Base-by-base conservation (phyloP, 1,284 basidiomycete species). In the Microbotryum intermedium region DNA sequence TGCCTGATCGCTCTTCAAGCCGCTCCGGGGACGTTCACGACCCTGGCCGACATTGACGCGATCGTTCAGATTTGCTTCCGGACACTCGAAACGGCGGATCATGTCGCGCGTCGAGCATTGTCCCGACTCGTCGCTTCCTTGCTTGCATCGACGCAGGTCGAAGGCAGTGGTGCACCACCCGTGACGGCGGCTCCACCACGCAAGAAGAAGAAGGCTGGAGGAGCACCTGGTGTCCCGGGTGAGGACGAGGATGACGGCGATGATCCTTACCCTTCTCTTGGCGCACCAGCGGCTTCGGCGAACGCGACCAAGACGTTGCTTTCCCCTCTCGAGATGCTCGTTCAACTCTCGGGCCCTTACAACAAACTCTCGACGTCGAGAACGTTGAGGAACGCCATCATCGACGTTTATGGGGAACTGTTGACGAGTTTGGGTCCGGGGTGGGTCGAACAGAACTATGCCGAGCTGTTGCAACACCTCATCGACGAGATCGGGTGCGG, bases 381-480 rank as follows among this genome's bases (percentile, higher is more conserved):
- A 55, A 86, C 85, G 74, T 82, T 83, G 2, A 82, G 87, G 25
- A 84, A 90, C 45, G 91, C 90, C 6, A 81, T 97, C 39, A 86
- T 97, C 72, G 90, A 95, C 69, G 86, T 90, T 67, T 97, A 97
- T 71, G 82, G 84, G 2, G 83, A 87, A 0, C 76, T 95, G 2
- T 80, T 97, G 58, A 82, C 81, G 1, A 79, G 81, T 8, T 83
- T 97, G 6, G 94, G 92, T 0, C 65, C 84, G 0, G 73, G 76
- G 1, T 98, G 90, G 74, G 83, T 91, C 47, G 92, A 97, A 72
- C 74, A 77, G 29, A 87, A 94, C 73, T 98, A 95, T 70, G 78
- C 83, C 11, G 79, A 85, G 43, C 82, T 97, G 58, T 80, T 90
- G 42, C 77, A 78, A 43, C 93, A 98, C 73, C 75, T 97, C 59